Conservation (phyloP, 176 grass and related monocot genomes). For the Bolboschoenus planiculmis region DNA sequence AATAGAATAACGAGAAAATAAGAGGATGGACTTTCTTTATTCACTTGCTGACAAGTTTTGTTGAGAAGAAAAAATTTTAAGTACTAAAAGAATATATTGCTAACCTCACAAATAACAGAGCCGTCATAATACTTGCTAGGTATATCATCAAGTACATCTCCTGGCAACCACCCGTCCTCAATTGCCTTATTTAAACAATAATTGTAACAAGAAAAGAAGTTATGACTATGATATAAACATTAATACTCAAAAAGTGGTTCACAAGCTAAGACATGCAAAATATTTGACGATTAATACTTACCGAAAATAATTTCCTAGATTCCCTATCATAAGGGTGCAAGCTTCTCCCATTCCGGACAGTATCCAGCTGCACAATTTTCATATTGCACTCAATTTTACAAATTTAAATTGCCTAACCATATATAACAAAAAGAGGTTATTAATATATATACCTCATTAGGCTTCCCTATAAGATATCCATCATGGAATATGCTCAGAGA, state of each 20-base stretch:
- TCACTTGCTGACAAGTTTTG: neutral
- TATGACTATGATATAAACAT: constrained; percentile 12
- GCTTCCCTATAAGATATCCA: constrained; percentile 82
- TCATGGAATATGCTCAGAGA: constrained; percentile 71
- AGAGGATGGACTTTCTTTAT: neutral
- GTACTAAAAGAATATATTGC: constrained; percentile 27
- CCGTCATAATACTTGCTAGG: constrained; percentile 87
- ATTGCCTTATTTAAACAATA: constrained; percentile 52
- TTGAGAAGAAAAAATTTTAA: neutral
- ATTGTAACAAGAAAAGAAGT: neutral
- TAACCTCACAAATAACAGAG: constrained; percentile 77
- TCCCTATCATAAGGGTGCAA: constrained; percentile 94
- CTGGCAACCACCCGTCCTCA: constrained; percentile 83
- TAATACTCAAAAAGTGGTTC: neutral
- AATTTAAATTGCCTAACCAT: constrained; percentile 7
- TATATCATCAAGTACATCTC: constrained; percentile 83
- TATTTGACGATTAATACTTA: constrained; percentile 43
- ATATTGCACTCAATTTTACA: neutral
- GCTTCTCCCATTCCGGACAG: constrained; percentile 59
- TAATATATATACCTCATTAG: constrained; percentile 52
- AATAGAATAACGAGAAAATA: constrained; percentile 16
- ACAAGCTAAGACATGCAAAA: constrained; percentile 9
- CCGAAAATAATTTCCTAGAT: constrained; percentile 81
- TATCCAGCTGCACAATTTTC: constrained; percentile 57
- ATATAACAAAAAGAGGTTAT: constrained; percentile 12